phyloP scores from a whole-genome alignment of 441 rosid genomes.

The Euphorbia corollata region DNA sequence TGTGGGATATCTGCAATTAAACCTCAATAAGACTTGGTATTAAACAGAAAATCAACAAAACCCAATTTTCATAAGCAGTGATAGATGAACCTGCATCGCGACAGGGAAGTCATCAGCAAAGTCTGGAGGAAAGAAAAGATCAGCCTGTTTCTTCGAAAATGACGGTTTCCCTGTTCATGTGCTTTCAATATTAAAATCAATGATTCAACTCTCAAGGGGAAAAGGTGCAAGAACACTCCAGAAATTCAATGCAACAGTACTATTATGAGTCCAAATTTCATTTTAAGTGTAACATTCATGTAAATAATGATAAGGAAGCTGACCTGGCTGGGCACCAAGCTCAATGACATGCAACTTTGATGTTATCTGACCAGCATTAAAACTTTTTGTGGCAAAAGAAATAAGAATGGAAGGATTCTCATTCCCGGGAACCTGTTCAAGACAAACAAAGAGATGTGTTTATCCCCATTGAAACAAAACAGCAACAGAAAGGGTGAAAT shows the following conservation, averaged over 20 bases:
- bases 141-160: conserved; percentile 93
- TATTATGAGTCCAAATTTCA: background rate
- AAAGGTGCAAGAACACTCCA: background rate
- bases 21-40: conserved; percentile 21
- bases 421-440: conserved; percentile 80
- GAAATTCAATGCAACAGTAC: background rate
- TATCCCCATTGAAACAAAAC: background rate
- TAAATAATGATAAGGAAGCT: conserved; percentile 7
- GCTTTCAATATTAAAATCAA: conserved; percentile 5
- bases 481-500: too few species aligned
- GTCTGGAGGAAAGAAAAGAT: conserved; percentile 99
- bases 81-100: conserved; percentile 83
- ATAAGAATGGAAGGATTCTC: conserved; percentile 88
- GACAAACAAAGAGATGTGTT: conserved; percentile 5
- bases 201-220: background rate
- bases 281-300: background rate
- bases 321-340: conserved; percentile 99
- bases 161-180: conserved; percentile 74
- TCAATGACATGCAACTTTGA: conserved; percentile 98
- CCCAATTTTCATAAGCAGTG: conserved; percentile 7
- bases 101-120: conserved; percentile 99
- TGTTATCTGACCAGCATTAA: conserved; percentile 86
- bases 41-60: conserved; percentile 17
- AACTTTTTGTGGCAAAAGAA: conserved; percentile 78
- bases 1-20: conserved; percentile 81